Percentiles rank a stretch among this genome's conserved stretches.
These are phyloP conservation scores for Eremochloa ophiuroides DNA, from an alignment of 176 grass and related monocot genomes.

Conservation along the genomic window DNA sequence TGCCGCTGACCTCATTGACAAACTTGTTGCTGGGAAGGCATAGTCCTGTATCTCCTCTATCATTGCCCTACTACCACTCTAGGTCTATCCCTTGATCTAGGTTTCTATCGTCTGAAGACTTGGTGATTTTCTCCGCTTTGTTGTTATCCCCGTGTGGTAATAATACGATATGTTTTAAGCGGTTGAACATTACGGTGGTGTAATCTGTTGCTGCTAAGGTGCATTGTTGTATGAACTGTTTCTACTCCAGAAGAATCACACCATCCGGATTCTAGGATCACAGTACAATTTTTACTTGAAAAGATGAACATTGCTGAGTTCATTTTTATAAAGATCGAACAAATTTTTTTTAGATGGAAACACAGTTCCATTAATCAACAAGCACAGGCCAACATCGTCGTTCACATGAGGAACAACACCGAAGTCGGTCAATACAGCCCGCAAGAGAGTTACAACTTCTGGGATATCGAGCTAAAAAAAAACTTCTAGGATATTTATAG, in stretches of 20 bases:
- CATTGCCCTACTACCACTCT: constrained; percentile 6
- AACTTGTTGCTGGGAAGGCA: constrained; percentile 17
- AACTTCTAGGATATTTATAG: no score
- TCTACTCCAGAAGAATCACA: neutral
- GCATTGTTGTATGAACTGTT: constrained; percentile 8
- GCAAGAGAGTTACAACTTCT: no score
- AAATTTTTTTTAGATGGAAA: neutral
- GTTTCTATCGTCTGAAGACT: neutral
- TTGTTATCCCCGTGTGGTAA: constrained; percentile 12
- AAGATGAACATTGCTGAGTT: neutral
- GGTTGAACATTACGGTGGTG: constrained; percentile 7
- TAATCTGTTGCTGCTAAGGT: neutral
- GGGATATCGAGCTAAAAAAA: no score
- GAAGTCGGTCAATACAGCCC: neutral
- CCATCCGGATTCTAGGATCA: neutral
- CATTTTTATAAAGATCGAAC: neutral
- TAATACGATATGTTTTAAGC: constrained; percentile 26
- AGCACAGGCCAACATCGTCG: neutral
- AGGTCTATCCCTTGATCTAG: neutral
- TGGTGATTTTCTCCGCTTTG: constrained; percentile 8
- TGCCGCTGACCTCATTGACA: constrained; percentile 48
- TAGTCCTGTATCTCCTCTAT: neutral
- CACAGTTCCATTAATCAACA: neutral
- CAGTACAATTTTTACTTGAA: neutral
- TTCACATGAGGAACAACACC: no score